phyloP scores from a whole-genome alignment of 805 yeast species.

The Metschnikowia noctiluminum region DNA sequence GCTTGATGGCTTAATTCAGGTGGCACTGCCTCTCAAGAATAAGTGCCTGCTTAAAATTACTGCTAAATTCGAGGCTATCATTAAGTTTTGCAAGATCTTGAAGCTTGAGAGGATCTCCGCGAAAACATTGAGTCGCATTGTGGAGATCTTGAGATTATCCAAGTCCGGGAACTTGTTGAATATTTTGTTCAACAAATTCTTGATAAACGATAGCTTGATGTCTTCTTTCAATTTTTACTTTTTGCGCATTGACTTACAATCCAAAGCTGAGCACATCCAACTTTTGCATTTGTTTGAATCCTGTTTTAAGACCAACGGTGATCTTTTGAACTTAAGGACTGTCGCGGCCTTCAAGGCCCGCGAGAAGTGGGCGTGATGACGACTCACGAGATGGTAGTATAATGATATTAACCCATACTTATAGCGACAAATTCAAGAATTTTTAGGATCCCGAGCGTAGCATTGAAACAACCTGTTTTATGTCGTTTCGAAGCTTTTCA shows the following conservation, averaged over 20 bases:
- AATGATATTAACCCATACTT: too few species aligned
- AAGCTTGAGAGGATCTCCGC: conserved; percentile 20
- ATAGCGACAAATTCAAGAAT: too few species aligned
- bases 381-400: not conserved
- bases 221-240: conserved; percentile 30
- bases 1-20: conserved; percentile 16
- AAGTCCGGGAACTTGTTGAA: conserved; percentile 24
- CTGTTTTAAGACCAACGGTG: conserved; percentile 24
- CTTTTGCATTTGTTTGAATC: conserved; percentile 23
- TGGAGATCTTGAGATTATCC: conserved; percentile 25
- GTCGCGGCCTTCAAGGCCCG: conserved; percentile 13
- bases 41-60: not conserved
- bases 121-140: conserved; percentile 22
- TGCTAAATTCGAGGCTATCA: conserved; percentile 21
- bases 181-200: conserved; percentile 27
- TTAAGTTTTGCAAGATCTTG: conserved; percentile 25
- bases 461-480: not conserved
- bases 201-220: conserved; percentile 15
- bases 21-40: conserved; percentile 11
- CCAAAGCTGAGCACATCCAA: conserved; percentile 18
- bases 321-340: conserved; percentile 20
- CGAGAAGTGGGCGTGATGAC: not conserved
- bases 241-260: conserved; percentile 23
- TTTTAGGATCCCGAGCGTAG: not conserved
- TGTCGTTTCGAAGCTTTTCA: conserved; percentile 10